phyloP scores from a whole-genome alignment of 768 basidiomycete species.

The Royoungia palumana region DNA sequence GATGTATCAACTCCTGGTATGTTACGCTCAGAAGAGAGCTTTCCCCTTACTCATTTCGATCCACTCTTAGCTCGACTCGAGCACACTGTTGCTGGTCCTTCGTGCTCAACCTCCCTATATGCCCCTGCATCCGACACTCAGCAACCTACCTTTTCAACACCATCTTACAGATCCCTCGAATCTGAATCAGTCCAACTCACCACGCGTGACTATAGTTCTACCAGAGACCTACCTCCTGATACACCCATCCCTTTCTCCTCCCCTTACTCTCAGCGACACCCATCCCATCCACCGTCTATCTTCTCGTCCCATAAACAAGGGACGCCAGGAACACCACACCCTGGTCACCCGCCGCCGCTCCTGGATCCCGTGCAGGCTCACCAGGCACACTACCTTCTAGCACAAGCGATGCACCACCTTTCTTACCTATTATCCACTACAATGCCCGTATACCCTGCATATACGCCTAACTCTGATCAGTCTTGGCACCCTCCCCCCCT shows the following conservation, averaged over 20 bases:
- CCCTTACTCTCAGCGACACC: slow-evolving; percentile 15
- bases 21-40: not conserved
- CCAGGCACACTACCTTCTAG: slow-evolving; percentile 36
- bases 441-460: slow-evolving; percentile 24
- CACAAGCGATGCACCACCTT: slow-evolving; percentile 41
- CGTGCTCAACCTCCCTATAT: slow-evolving; percentile 6
- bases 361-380: slow-evolving; percentile 31
- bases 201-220: not conserved
- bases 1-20: slow-evolving; percentile 12
- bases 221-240: slow-evolving; percentile 10
- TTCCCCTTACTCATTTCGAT: slow-evolving; percentile 6
- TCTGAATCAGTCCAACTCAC: slow-evolving; percentile 3
- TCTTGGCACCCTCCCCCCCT: slow-evolving; percentile 17
- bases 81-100: slow-evolving; percentile 4
- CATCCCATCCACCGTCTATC: slow-evolving; percentile 14
- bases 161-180: slow-evolving; percentile 9
- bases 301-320: slow-evolving; percentile 17
- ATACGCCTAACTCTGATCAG: slow-evolving; percentile 18
- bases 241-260: slow-evolving; percentile 21
- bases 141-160: not conserved
- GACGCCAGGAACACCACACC: slow-evolving; percentile 18
- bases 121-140: slow-evolving; percentile 9
- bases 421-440: slow-evolving; percentile 37
- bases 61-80: slow-evolving; percentile 10
- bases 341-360: slow-evolving; percentile 27